Evolutionary conservation across 306 rosid species (phyloP), one percentile per base, ranked within the genome.

Genomic region (Trifolium dubium): DNA sequence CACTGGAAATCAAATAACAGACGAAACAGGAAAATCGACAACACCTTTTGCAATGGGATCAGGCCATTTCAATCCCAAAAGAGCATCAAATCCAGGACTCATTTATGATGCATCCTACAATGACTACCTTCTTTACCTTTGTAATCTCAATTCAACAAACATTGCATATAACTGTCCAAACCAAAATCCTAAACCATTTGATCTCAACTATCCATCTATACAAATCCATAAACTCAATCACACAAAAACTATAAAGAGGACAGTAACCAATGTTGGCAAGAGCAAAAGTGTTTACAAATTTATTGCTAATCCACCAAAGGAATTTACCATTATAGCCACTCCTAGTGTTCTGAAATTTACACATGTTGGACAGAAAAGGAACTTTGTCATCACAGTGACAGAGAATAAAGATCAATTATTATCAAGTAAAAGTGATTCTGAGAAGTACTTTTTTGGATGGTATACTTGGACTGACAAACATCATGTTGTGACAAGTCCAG

Each of bases 161-260:
- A 64, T 72, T 2, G 39, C 80, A 31, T 81, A 74, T 74, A 71
- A 41, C 11, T 93, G 97, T 79, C 96, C 96, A 11, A 66, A 40
- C 8, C 34, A 75, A 3, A 55, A 85, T 6, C 71, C 79, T 18
- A 29, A 85, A 34, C 61, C 90, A 3, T 7, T 73, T 18, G 76
- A 87, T 78, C 92, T 94, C 71, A 94, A 94, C 79, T 91, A 94
- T 80, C 96, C 98, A 49, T 88, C 97, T 69, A 77, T 94, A 11
- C 86, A 96, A 47, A 49, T 94, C 69, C 64, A 91, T 61, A 85
- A 84, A 60, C 91, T 88, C 81, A 79, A 81, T 46, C 64, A 79
- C 71, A 63, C 84, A 1, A 75, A 61, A 47, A 79, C 71, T 8
- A 71, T 90, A 23, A 73, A 39, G 44, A 87, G 98, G 78, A 88